phyloP scores from a whole-genome alignment of 208 protist genomes.

The Herpetomonas samuelpessoai region DNA sequence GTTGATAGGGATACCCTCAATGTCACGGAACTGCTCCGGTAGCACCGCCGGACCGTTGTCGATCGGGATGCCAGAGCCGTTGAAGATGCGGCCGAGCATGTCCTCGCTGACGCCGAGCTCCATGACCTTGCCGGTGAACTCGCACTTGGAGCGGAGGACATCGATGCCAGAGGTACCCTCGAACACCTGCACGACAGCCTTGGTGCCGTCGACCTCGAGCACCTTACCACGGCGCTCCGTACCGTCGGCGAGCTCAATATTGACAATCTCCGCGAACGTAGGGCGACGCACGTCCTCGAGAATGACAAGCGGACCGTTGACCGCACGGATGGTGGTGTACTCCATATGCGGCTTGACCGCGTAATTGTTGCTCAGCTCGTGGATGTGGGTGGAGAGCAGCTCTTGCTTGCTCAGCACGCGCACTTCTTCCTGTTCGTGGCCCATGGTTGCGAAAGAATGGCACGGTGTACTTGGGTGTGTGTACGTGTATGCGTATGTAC shows the following conservation, averaged over 20 bases:
- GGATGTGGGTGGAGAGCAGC: constrained; percentile 76
- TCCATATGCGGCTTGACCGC: constrained; percentile 90
- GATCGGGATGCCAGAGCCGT: constrained; percentile 99
- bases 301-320: constrained; percentile 99
- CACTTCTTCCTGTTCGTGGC: constrained; percentile 40
- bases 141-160: constrained; percentile 93
- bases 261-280: constrained; percentile 99
- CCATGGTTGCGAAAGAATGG: constrained; percentile 23
- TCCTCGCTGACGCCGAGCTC: constrained; percentile 98
- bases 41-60: constrained; percentile 98
- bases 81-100: constrained; percentile 99
- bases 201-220: constrained; percentile 98
- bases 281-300: constrained; percentile 99
- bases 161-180: constrained; percentile 99
- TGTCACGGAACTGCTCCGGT: constrained; percentile 99
- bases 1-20: constrained; percentile 99
- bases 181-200: constrained; percentile 99
- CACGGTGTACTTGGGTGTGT: constrained; percentile 3
- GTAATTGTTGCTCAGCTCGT: constrained; percentile 66
- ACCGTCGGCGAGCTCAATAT: constrained; percentile 97
- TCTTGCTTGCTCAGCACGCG: constrained; percentile 86
- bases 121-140: constrained; percentile 99
- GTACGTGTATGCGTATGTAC: constrained; percentile 4
- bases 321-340: constrained; percentile 98
- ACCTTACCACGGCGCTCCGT: constrained; percentile 96